Evolutionary conservation across 257 asterid genomes (phyloP), one percentile per base, ranked within the genome.

Genomic region (Osmanthus fragrans): DNA sequence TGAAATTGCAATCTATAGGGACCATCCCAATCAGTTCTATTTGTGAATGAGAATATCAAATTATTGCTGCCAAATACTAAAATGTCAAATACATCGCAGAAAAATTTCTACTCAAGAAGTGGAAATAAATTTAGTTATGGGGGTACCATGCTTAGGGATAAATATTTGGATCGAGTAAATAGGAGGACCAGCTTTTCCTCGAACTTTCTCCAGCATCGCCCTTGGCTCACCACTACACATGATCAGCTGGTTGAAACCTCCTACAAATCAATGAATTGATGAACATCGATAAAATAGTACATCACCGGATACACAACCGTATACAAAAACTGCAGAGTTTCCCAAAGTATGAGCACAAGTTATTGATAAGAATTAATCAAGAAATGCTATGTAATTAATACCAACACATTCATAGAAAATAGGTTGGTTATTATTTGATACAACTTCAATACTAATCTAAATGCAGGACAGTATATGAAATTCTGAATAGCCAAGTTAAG

Each of bases 171-270:
- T 92, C 7, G 94, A 84, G 89, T 88, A 94, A 78, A 84, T 83
- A 36, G 91, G 92, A 34, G 82, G 84, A 81, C 92, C 98, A 0
- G 96, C 98, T 86, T 86, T 87, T 66, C 98, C 98, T 75, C 98
- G 81, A 69, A 83, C 76, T 82, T 81, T 94, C 81, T 73, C 80
- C 37, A 89, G 94, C 97, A 92, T 94, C 19, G 86, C 94, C 85
- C 98, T 84, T 18, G 98, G 97, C 85, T 94, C 97, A 47, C 93
- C 92, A 54, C 97, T 96, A 77, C 98, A 94, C 97, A 92, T 92
- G 74, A 92, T 94, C 0, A 94, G 97, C 86, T 92, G 98, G 75
- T 94, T 94, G 84, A 92, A 94, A 49, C 98, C 98, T 68, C 96
- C 97, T 92, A 84, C 80, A 77, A 47, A 42, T 21, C 42, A 6